phyloP scores from a whole-genome alignment of 805 yeast species.

The Jamesozyma hellenica region DNA sequence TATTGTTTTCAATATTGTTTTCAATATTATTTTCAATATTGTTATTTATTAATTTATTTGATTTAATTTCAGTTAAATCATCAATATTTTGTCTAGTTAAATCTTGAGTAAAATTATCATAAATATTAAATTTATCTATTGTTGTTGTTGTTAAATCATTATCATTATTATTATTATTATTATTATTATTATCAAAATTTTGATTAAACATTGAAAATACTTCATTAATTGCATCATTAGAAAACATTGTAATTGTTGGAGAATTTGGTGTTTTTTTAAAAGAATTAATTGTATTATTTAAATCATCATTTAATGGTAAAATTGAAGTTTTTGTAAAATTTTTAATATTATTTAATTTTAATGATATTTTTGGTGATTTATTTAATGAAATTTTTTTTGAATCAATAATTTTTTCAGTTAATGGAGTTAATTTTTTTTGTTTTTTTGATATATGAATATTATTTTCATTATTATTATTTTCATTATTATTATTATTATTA shows the following conservation, averaged over 20 bases:
- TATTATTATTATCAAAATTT: conserved; percentile 10
- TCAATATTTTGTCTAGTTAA: conserved; percentile 25
- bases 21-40: too few species aligned
- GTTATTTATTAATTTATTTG: conserved; percentile 3
- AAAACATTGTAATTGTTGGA: conserved; percentile 70
- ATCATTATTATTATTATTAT: background rate
- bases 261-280: conserved; percentile 35
- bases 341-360: too few species aligned
- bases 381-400: background rate
- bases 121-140: conserved; percentile 21
- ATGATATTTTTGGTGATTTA: background rate
- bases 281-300: conserved; percentile 2
- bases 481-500: background rate
- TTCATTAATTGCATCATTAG: conserved; percentile 67
- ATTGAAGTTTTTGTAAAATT: conserved; percentile 30
- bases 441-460: background rate
- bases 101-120: conserved; percentile 31
- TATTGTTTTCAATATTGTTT: too few species aligned
- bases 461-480: background rate
- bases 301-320: conserved; percentile 27
- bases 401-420: background rate
- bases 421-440: background rate
- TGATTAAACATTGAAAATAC: conserved; percentile 67
- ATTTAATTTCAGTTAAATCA: conserved; percentile 31
- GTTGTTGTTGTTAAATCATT: conserved; percentile 1